Evolutionary conservation across 768 basidiomycete species (phyloP).

Genomic region (Mrakia frigida): DNA sequence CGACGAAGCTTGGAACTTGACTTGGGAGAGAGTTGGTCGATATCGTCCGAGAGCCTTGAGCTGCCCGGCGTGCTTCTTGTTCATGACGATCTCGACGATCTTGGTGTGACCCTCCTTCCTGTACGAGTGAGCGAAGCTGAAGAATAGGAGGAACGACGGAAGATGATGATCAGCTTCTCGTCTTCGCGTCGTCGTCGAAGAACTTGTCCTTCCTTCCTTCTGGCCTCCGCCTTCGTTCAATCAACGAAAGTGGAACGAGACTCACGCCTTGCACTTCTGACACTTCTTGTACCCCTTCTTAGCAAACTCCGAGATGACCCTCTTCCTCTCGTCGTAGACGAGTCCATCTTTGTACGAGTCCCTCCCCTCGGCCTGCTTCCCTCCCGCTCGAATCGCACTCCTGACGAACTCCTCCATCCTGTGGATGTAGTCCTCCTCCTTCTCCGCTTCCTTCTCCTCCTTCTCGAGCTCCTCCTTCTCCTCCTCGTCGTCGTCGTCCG

Average conservation of each 20-base stretch:
- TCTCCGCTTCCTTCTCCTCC: constrained; percentile 40
- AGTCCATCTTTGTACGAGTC: constrained; percentile 84
- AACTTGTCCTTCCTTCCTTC: background rate
- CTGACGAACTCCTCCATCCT: constrained; percentile 40
- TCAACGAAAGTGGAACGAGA: constrained; percentile 33
- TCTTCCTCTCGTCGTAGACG: constrained; percentile 81
- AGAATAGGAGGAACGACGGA: background rate
- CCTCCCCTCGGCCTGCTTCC: constrained; percentile 56
- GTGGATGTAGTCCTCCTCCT: constrained; percentile 39
- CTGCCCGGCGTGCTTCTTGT: constrained; percentile 65
- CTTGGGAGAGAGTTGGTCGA: constrained; percentile 68
- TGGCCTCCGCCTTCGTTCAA: background rate
- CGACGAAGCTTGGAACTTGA: constrained; percentile 28
- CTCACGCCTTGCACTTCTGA: constrained; percentile 71
- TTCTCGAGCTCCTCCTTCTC: constrained; percentile 45
- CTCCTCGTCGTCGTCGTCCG: constrained; percentile 36
- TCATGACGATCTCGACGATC: constrained; percentile 86
- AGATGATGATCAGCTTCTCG: background rate
- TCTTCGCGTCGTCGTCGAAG: background rate
- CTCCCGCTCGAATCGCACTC: constrained; percentile 38
- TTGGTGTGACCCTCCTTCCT: constrained; percentile 92
- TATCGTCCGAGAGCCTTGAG: constrained; percentile 54
- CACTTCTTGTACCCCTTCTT: constrained; percentile 68
- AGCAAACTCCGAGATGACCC: constrained; percentile 73
- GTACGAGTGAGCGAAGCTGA: constrained; percentile 73